These are phyloP conservation scores for Odontarrhena argentea DNA, from an alignment of 345 rosid genomes.

Conservation along the genomic window DNA sequence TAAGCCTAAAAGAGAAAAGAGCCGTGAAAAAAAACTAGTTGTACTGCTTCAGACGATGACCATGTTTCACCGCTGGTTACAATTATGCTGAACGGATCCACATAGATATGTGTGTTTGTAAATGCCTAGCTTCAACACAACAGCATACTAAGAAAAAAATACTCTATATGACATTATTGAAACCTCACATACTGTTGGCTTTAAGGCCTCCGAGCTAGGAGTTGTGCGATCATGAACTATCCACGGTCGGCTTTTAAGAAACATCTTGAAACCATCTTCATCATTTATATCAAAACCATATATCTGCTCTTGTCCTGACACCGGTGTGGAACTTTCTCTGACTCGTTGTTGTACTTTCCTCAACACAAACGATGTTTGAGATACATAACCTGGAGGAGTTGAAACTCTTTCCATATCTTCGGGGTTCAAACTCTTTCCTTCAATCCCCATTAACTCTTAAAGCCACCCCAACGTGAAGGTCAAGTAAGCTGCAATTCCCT, in stretches of 20 bases:
- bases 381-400: slow-evolving; percentile 37
- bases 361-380: slow-evolving; percentile 30
- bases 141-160: slow-evolving; percentile 7
- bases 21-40: too few relatives aligned
- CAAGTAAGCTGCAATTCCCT: slow-evolving; percentile 13
- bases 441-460: slow-evolving; percentile 14
- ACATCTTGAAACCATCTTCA: slow-evolving; percentile 21
- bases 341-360: slow-evolving; percentile 20
- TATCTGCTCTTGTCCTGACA: slow-evolving; percentile 16
- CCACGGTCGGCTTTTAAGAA: slow-evolving; percentile 36
- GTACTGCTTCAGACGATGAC: too few relatives aligned
- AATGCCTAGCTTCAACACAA: background rate
- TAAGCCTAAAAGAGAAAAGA: too few relatives aligned
- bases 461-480: slow-evolving; percentile 10
- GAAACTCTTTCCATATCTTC: slow-evolving; percentile 26
- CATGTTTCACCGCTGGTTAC: too few relatives aligned
- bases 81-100: too few relatives aligned
- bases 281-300: slow-evolving; percentile 11
- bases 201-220: slow-evolving; percentile 30
- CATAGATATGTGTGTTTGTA: too few relatives aligned
- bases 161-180: background rate
- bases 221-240: slow-evolving; percentile 31
- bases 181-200: slow-evolving; percentile 22
- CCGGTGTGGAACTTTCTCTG: slow-evolving; percentile 17
- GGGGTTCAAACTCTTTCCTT: slow-evolving; percentile 1